Evolutionary conservation across 1,284 basidiomycete species (phyloP), one percentile per base, ranked within the genome.

Genomic region (Cutaneotrichosporon arboriforme): DNA sequence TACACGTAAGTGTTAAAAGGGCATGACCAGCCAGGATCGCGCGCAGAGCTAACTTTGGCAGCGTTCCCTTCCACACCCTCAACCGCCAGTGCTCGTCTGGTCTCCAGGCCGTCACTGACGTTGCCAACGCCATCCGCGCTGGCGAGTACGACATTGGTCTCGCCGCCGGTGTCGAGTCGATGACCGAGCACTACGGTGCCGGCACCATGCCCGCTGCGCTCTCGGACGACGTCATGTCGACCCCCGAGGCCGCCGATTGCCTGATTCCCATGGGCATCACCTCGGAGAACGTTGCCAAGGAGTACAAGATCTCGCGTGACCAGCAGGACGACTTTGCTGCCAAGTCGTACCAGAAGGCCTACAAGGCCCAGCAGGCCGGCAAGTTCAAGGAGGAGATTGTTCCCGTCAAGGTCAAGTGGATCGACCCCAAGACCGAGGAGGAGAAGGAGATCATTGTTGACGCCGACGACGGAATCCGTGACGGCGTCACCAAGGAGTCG

Each of bases 1-100:
- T 79, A 86, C 67, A 84, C 86, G 73, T 76, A 36, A 65, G 73
- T 64, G 4, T 13, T n/a, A n/a, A 31, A 31, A 7, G 26, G 7
- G 26, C 26, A 20, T 12, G 10, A 21, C 8, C n/a, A 26, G n/a
- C 18, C 9, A 43, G 14, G 10, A 8, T 10, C 38, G 21, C 17
- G 15, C 20, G 7, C 14, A 23, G 31, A 12, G n/a, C 46, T 49
- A 17, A 54, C 49, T 20, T n/a, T 31, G 26, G 12, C 31, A 75
- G 73, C 9, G 78, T 84, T 3, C 77, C 88, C 20, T 76, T 97
- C 74, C 86, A 87, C 77, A 94, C 93, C 14, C 80, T 97, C 61
- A 97, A 98, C 80, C 81, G 94, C 52, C 91, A 94, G 73, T 98
- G 94, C 77, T 94, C 91, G 1, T 91, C 88, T 31, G 92, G 93